Evolutionary conservation across 2,329 filamentous ascomycete species (phyloP).

Genomic region (Clonostachys solani): DNA sequence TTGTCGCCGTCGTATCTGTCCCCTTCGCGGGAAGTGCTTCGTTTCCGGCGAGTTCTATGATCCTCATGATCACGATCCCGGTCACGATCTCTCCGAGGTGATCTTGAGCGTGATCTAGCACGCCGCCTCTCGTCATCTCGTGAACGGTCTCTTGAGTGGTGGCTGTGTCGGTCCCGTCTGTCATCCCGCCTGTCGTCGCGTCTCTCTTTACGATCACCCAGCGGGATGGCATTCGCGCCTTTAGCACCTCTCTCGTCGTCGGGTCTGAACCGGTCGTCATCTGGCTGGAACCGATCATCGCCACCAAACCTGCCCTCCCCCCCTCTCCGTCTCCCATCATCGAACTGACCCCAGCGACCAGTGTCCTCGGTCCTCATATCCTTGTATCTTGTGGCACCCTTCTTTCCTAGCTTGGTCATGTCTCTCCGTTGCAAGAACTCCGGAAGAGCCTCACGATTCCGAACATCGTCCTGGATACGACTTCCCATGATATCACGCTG

Average conservation of each 20-base stretch:
- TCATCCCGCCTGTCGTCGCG: constrained; percentile 31
- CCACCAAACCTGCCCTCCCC: constrained; percentile 25
- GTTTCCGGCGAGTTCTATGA: constrained; percentile 46
- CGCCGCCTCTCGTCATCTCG: constrained; percentile 11
- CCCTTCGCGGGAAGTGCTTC: constrained; percentile 50
- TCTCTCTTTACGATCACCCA: constrained; percentile 49
- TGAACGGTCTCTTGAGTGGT: constrained; percentile 10
- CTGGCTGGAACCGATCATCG: constrained; percentile 66
- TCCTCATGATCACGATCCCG: constrained; percentile 24
- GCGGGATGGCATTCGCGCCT: constrained; percentile 67
- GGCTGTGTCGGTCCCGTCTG: constrained; percentile 18
- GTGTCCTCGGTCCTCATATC: constrained; percentile 91
- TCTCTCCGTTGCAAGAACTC: constrained; percentile 91
- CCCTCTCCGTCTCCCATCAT: constrained; percentile 38
- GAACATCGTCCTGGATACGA: constrained; percentile 76
- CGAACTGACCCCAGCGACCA: constrained; percentile 72
- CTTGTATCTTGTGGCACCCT: constrained; percentile 84
- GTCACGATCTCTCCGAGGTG: constrained; percentile 39
- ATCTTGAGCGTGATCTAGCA: constrained; percentile 38
- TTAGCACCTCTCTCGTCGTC: constrained; percentile 37
- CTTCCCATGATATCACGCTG: constrained; percentile 83
- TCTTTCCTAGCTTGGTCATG: constrained; percentile 89
- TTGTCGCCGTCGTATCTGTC: constrained; percentile 56
- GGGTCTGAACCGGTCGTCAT: constrained; percentile 45
- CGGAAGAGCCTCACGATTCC: constrained; percentile 77